These are phyloP conservation scores for Kwoniella dejecticola DNA, from an alignment of 768 basidiomycete genomes.

Conservation along the genomic window DNA sequence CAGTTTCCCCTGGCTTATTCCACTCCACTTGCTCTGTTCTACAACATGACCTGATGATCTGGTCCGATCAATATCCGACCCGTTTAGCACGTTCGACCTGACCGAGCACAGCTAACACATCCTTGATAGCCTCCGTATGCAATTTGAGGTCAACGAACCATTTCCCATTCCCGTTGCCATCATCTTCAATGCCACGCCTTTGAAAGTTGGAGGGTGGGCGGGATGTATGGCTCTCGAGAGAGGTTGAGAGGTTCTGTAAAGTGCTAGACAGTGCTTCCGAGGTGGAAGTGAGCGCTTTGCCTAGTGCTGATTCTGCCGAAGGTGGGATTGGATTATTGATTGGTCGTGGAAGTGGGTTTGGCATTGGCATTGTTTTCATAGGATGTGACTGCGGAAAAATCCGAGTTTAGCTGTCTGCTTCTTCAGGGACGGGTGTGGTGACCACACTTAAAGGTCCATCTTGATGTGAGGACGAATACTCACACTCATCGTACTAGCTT, in stretches of 20 bases:
- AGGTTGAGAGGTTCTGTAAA: conserved; percentile 11
- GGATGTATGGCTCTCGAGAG: conserved; percentile 15
- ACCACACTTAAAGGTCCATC: no score
- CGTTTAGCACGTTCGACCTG: conserved; percentile 18
- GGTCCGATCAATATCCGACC: conserved; percentile 11
- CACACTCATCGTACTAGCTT: no score
- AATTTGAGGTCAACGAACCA: conserved; percentile 26
- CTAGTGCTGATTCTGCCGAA: neutral
- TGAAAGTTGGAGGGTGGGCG: neutral
- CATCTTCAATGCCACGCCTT: neutral
- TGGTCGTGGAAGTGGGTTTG: conserved; percentile 3
- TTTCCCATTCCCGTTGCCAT: conserved; percentile 11
- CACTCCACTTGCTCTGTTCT: no score
- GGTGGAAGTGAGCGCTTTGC: conserved; percentile 7
- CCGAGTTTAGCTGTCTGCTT: no score
- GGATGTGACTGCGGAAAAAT: no score
- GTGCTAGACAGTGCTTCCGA: conserved; percentile 12
- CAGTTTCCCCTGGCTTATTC: no score
- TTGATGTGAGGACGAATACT: no score
- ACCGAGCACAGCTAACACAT: conserved; percentile 18
- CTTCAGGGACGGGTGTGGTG: no score
- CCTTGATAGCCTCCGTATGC: conserved; percentile 27
- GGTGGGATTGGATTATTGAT: conserved; percentile 4
- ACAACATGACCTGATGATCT: no score
- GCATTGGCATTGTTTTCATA: neutral